These are phyloP conservation scores for Cyberlindnera misumaiensis DNA, from an alignment of 805 yeast genomes.

Conservation along the genomic window DNA sequence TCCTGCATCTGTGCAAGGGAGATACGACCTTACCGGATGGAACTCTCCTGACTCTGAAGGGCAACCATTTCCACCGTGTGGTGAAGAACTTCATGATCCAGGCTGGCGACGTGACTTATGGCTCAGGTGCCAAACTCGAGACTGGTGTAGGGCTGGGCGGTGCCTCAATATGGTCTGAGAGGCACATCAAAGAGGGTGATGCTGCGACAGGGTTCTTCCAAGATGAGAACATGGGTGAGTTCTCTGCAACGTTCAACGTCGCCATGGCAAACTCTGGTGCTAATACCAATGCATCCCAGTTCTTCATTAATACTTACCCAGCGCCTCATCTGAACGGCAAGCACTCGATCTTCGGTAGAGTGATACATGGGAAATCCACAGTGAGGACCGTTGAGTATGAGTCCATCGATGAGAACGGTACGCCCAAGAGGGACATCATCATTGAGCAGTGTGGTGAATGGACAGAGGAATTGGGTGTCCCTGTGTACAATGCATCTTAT, in stretches of 20 bases:
- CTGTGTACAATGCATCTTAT: slow-evolving; percentile 58
- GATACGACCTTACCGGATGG: slow-evolving; percentile 21
- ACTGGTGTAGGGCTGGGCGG: slow-evolving; percentile 36
- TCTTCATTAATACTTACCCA: slow-evolving; percentile 63
- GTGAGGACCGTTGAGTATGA: slow-evolving; percentile 57
- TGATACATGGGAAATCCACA: slow-evolving; percentile 60
- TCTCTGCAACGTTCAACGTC: slow-evolving; percentile 40
- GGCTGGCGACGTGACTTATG: slow-evolving; percentile 52
- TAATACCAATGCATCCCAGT: slow-evolving; percentile 55
- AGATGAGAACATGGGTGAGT: slow-evolving; percentile 48
- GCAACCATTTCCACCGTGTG: slow-evolving; percentile 52
- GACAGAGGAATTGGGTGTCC: slow-evolving; percentile 44
- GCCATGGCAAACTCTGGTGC: slow-evolving; percentile 62
- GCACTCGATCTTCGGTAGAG: slow-evolving; percentile 73
- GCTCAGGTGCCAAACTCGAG: slow-evolving; percentile 25
- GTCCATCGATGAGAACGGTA: slow-evolving; percentile 37
- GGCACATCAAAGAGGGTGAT: slow-evolving; percentile 17
- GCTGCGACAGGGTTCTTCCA: slow-evolving; percentile 33
- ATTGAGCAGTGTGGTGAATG: slow-evolving; percentile 60
- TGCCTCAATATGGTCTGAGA: slow-evolving; percentile 31
- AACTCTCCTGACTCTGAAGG: slow-evolving; percentile 29
- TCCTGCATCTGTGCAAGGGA: slow-evolving; percentile 39
- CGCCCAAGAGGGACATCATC: slow-evolving; percentile 34
- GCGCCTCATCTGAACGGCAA: slow-evolving; percentile 71
- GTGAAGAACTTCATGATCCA: slow-evolving; percentile 66